phyloP scores from a whole-genome alignment of 2,329 filamentous ascomycete species.

The Didymella sp. region DNA sequence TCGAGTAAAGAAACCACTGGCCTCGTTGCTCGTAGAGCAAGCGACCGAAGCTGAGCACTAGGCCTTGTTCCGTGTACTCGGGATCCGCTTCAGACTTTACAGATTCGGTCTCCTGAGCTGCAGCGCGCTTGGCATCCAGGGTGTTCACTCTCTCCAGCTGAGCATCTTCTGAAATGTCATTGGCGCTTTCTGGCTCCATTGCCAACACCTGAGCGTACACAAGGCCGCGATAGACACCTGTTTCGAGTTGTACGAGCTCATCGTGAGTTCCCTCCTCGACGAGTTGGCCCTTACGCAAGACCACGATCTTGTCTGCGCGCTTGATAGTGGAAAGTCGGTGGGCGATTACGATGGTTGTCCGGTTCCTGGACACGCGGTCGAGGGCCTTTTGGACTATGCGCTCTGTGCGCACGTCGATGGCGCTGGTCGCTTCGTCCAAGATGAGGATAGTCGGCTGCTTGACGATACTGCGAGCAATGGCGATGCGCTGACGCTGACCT shows the following conservation, averaged over 20 bases:
- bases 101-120: conserved; percentile 24
- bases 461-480: conserved; percentile 75
- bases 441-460: conserved; percentile 71
- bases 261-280: conserved; percentile 80
- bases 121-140: conserved; percentile 27
- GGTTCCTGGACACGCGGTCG: conserved; percentile 64
- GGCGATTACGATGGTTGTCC: conserved; percentile 80
- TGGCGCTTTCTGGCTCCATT: conserved; percentile 30
- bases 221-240: conserved; percentile 71
- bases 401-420: conserved; percentile 65
- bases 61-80: conserved; percentile 40
- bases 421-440: conserved; percentile 78
- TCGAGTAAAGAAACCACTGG: conserved; percentile 44
- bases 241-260: conserved; percentile 66
- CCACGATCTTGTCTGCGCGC: conserved; percentile 79
- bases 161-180: conserved; percentile 11
- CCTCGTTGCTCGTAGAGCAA: conserved; percentile 46
- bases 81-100: conserved; percentile 24
- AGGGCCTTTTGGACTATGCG: conserved; percentile 64
- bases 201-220: conserved; percentile 59
- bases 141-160: conserved; percentile 16
- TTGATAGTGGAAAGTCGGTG: conserved; percentile 78
- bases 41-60: conserved; percentile 44
- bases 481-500: conserved; percentile 84
- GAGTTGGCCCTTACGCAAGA: conserved; percentile 73